Conservation (phyloP, 2,329 filamentous ascomycete genomes). For the Bipolaris oryzae region DNA sequence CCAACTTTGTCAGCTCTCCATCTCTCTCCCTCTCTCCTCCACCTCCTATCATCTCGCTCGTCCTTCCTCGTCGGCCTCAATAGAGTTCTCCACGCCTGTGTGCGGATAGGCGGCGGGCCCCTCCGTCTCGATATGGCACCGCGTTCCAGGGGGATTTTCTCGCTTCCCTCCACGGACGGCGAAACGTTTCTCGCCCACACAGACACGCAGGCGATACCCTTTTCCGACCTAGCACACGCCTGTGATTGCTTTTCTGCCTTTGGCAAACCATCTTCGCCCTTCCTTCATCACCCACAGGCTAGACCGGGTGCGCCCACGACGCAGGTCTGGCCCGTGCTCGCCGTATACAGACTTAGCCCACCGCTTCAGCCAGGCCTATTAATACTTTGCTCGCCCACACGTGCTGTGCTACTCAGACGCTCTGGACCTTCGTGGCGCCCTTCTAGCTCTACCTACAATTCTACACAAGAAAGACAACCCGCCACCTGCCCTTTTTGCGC, state of each 20-base stretch:
- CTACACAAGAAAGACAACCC: no score
- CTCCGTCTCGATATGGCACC: not conserved
- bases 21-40: not conserved
- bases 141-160: constrained; percentile 7
- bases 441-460: no score
- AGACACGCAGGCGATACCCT: constrained; percentile 3
- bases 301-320: not conserved
- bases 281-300: constrained; percentile 1
- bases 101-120: not conserved
- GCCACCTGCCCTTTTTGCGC: not conserved
- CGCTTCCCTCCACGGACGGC: constrained; percentile 8
- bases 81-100: not conserved
- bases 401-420: not conserved
- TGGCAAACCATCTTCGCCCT: not conserved
- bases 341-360: not conserved
- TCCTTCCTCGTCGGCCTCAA: not conserved
- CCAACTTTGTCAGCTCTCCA: no score
- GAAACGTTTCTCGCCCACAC: constrained; percentile 18
- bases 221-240: constrained; percentile 9
- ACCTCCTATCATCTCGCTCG: not conserved
- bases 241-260: not conserved
- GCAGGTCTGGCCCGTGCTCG: not conserved
- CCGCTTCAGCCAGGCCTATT: not conserved
- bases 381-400: not conserved
- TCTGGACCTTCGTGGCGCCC: not conserved